Base-by-base conservation (phyloP, 176 grass and related monocot species). In the Aechmea fasciata region DNA sequence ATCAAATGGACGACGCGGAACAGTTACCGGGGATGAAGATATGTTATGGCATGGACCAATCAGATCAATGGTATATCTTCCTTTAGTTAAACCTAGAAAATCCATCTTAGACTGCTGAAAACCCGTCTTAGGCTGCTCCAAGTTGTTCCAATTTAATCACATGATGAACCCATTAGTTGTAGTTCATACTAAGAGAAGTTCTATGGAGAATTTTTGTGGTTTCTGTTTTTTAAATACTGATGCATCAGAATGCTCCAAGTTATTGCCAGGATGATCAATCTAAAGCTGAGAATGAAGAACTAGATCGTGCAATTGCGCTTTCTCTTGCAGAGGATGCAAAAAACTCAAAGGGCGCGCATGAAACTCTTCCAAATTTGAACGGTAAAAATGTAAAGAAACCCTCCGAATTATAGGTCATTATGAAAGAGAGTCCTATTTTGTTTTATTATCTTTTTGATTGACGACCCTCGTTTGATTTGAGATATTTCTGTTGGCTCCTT, bases 261-360 rank as follows among this genome's bases (percentile, higher is more conserved):
- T 78, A 15, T 53, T 68, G 81, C 24, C 83, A 96, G 92, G 77
- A 87, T 64, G 83, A 92, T 50, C 85, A 81, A 48, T 78, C 88
- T 29, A 89, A 83, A 85, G 71, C 79, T 57, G 78, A 88, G 50
- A 87, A 84, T 57, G 94, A 99, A 90, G 89, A 88, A 75, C 24
- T 84, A 76, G 94, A 93, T 59, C 80, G 33, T 63, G 89, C 87
- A 50, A 52, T 99, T 85, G 94, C 94, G 15, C 84, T 90, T 26
- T 88, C 94, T 52, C 87, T 93, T 80, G 79, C 79, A 74, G 89
- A 93, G 74, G 82, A 93, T 73, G 79, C 68, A 71, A 90, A 90
- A 79, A 79, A 79, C n/a, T 50, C 74, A 17, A 90, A 80, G 85
- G 87, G 94, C 87, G 80, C 51, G 64, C 47, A 66, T 6, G 65